A percentile compares a stretch with the other conserved stretches of the same genome.
These are phyloP conservation scores for Apiospora kogelbergensis DNA, from an alignment of 2,329 filamentous ascomycete genomes.

Conservation along the genomic window DNA sequence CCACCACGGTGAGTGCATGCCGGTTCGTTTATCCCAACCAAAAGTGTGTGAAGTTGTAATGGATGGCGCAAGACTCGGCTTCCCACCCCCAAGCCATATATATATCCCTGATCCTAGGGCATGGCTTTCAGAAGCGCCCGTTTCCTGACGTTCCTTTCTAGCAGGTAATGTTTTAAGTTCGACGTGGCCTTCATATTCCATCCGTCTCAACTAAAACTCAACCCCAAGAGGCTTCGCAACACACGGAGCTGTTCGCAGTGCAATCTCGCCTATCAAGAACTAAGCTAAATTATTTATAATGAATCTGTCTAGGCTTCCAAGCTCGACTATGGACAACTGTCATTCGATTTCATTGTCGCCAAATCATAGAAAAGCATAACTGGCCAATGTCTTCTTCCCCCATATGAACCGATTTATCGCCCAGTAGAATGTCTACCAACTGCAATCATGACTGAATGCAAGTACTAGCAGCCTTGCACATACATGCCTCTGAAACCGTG, in stretches of 20 bases:
- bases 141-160: neutral
- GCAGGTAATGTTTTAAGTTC: neutral
- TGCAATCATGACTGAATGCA: neutral
- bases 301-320: neutral
- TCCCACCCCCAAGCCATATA: neutral
- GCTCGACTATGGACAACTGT: neutral
- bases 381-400: neutral
- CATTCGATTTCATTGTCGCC: neutral
- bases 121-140: neutral
- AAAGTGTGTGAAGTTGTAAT: neutral
- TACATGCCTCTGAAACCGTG: neutral
- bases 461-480: neutral
- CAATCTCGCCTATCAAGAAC: neutral
- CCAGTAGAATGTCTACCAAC: neutral
- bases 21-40: neutral
- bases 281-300: neutral
- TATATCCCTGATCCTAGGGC: neutral
- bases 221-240: neutral
- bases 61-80: neutral
- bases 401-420: neutral
- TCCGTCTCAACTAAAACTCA: neutral
- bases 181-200: neutral
- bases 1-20: constrained; percentile 2
- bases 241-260: neutral
- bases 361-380: neutral